phyloP scores from a whole-genome alignment of 805 yeast species.

The Candida mattraensis region DNA sequence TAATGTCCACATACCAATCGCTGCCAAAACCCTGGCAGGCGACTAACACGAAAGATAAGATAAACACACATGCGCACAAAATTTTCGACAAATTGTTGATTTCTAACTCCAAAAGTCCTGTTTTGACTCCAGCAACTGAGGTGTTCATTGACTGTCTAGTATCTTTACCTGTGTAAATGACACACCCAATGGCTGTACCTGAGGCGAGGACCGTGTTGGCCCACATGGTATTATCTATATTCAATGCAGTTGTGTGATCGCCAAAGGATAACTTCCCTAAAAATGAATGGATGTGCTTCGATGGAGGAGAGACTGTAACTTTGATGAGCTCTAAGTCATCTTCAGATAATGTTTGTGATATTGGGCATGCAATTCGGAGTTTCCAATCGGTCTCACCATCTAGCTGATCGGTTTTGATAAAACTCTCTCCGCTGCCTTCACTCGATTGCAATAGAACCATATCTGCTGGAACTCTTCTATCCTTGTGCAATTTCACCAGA shows the following conservation, averaged over 20 bases:
- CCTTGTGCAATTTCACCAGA: constrained; percentile 73
- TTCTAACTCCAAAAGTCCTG: constrained; percentile 87
- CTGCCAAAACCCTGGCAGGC: constrained; percentile 69
- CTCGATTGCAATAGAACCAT: constrained; percentile 80
- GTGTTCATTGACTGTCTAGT: constrained; percentile 96
- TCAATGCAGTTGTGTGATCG: constrained; percentile 59
- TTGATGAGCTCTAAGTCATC: constrained; percentile 52
- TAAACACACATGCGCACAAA: constrained; percentile 81
- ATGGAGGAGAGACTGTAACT: constrained; percentile 77
- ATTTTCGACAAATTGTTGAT: constrained; percentile 86
- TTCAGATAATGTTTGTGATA: constrained; percentile 64
- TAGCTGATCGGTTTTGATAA: constrained; percentile 93
- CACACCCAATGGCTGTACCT: constrained; percentile 85
- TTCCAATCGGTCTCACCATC: constrained; percentile 99
- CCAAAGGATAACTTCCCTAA: constrained; percentile 69
- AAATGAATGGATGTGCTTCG: constrained; percentile 79
- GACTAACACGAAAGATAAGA: constrained; percentile 74
- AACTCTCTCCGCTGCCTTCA: constrained; percentile 81
- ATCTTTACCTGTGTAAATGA: constrained; percentile 87
- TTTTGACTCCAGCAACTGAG: constrained; percentile 79
- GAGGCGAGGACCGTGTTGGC: constrained; percentile 97
- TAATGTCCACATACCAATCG: constrained; percentile 86
- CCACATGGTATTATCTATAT: constrained; percentile 94
- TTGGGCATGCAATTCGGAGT: constrained; percentile 70
- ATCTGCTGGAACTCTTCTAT: constrained; percentile 91